Evolutionary conservation across 257 asterid species (phyloP), one percentile per base, ranked within the genome.

Genomic region (Galeopsis tetrahit): DNA sequence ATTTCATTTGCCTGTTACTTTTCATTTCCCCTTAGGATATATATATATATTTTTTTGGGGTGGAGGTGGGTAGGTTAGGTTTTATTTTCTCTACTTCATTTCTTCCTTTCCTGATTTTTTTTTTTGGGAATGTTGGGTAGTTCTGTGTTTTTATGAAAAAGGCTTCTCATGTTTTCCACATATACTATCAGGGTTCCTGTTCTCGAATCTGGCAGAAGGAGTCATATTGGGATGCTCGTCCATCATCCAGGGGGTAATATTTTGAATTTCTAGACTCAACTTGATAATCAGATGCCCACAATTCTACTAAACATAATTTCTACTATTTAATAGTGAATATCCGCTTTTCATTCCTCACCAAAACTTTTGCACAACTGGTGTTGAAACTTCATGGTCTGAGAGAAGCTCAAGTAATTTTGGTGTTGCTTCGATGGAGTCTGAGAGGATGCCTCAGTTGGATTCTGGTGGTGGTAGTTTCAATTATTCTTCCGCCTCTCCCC

Each of bases 181-280:
- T 81, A 14, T 33, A 13, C 38, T 58, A 5, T 61, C 86, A 95
- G 99, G 99, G 99, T 71, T 95, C 99, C 14, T 88, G 96, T 75
- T 95, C 99, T 75, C 88, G 98, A 77, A 88, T 92, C 83, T 95
- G 99, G 99, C 99, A 95, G 79, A 89, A 97, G 66, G 89, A 86
- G 83, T 90, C 98, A 11, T 95, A 88, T 78, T 95, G 97, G 97
- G 96, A 92, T 82, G 92, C 99, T 53, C 96, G 96, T 56, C 99
- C 99, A 74, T 92, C 96, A 40, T 88, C 99, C 43, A 84, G 98
- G 82, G 87, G 99, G 99, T 95, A 82, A 49, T 75, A 14, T 60
- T 66, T 72, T 39, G 42, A 63, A 56, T 71, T 55, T 65, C 15
- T 32, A 49, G 11, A 7, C 14, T 39, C 74, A 39, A 51, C 36